Conservation (phyloP, 306 rosid species). For the Calophaca sinica region DNA sequence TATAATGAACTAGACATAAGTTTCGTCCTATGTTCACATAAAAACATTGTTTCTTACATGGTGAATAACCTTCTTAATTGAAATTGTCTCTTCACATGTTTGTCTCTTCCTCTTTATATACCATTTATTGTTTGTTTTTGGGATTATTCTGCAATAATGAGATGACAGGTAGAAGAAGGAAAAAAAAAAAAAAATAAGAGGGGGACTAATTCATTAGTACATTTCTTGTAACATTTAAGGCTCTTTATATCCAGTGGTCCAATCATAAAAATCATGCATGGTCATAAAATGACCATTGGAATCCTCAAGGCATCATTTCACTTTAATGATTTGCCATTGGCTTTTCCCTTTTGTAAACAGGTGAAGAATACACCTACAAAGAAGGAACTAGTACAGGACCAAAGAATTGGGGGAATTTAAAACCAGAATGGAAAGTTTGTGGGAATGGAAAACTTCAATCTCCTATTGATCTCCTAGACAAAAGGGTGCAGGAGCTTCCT, state of each 20-base stretch:
- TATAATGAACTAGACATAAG: no score
- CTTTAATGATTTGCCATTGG: neutral
- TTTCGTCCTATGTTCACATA: neutral
- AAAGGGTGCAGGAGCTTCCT: conserved; percentile 52
- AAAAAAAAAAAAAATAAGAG: no score
- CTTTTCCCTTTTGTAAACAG: conserved; percentile 40
- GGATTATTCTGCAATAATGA: no score
- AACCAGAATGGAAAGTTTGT: conserved; percentile 74
- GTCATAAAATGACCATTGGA: neutral
- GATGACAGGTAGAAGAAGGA: no score
- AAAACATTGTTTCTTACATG: neutral
- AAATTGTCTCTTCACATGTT: neutral
- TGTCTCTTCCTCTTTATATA: no score
- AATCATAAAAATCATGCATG: neutral
- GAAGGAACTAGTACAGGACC: conserved; percentile 71
- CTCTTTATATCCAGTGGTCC: neutral
- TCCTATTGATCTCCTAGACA: conserved; percentile 71
- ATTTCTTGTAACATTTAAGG: neutral
- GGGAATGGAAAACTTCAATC: conserved; percentile 71
- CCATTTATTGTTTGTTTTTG: no score
- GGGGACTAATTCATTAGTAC: no score
- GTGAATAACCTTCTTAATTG: conserved; percentile 2
- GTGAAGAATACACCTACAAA: conserved; percentile 59
- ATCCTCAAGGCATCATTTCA: conserved; percentile 12
- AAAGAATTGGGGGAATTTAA: conserved; percentile 65